Percentiles rank a stretch among this genome's conserved stretches.
Conservation (phyloP, 805 yeast genomes). For the Hanseniaspora jakobsenii region DNA sequence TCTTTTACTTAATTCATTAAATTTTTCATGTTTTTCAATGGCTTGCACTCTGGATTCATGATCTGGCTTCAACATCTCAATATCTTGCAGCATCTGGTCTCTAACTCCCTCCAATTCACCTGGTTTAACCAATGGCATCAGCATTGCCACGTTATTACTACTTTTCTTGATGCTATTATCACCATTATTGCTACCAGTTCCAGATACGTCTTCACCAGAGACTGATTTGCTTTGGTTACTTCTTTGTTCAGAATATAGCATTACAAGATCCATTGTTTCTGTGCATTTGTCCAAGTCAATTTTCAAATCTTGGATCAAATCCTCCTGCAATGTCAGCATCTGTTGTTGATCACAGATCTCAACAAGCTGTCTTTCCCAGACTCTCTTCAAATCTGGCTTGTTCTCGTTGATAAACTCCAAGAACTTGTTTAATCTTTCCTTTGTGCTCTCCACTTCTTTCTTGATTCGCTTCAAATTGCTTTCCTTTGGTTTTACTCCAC, state of each 20-base stretch:
- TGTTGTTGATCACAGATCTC: conserved; percentile 90
- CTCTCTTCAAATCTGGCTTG: conserved; percentile 73
- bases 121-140: conserved; percentile 46
- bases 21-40: conserved; percentile 70
- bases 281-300: conserved; percentile 71
- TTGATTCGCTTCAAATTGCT: conserved; percentile 57
- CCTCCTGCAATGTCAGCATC: conserved; percentile 80
- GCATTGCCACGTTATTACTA: too few relatives aligned
- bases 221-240: conserved; percentile 16
- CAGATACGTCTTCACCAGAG: too few relatives aligned
- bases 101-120: conserved; percentile 49
- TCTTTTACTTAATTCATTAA: conserved; percentile 22
- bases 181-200: too few relatives aligned
- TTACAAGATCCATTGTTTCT: conserved; percentile 73
- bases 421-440: conserved; percentile 40
- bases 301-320: conserved; percentile 59
- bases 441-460: conserved; percentile 53
- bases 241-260: conserved; percentile 69
- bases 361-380: conserved; percentile 86
- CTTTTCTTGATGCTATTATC: conserved; percentile 21
- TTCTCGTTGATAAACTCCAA: conserved; percentile 53
- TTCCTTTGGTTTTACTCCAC: conserved; percentile 73
- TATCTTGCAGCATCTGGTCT: conserved; percentile 73
- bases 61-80: conserved; percentile 65
- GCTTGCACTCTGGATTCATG: conserved; percentile 82